Percentiles rank a stretch among this genome's conserved stretches.
phyloP scores from a whole-genome alignment of 345 rosid species.

The Durio zibethinus region DNA sequence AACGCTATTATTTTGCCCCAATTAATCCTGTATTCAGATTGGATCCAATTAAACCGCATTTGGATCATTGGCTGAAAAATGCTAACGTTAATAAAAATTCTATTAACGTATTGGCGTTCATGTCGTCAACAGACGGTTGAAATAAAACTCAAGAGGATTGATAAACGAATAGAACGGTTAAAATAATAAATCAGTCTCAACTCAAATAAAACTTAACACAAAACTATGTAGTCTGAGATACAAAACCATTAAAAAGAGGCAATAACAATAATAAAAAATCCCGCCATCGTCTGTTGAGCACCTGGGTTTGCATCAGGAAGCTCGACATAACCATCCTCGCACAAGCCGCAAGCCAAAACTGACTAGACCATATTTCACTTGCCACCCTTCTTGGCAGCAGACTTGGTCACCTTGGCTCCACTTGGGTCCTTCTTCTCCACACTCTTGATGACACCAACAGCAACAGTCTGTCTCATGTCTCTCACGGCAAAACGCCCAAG shows the following conservation, averaged over 20 bases:
- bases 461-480: slow-evolving; percentile 85
- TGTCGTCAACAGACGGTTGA: neutral
- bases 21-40: too few relatives aligned
- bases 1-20: too few relatives aligned
- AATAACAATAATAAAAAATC: neutral
- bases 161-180: neutral
- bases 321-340: neutral
- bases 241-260: neutral
- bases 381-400: slow-evolving; percentile 36
- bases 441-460: slow-evolving; percentile 19
- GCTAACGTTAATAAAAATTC: too few relatives aligned
- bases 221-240: neutral
- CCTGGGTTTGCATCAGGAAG: neutral
- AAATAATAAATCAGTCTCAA: neutral
- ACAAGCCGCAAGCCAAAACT: neutral
- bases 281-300: neutral
- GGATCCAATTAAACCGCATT: too few relatives aligned
- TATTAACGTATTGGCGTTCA: too few relatives aligned
- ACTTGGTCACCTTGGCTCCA: slow-evolving; percentile 8
- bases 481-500: slow-evolving; percentile 83
- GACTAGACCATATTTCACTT: neutral
- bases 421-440: slow-evolving; percentile 5
- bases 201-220: neutral
- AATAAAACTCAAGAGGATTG: neutral
- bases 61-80: too few relatives aligned